Conservation (phyloP, 768 basidiomycete genomes). For the Crepidotus variabilis region DNA sequence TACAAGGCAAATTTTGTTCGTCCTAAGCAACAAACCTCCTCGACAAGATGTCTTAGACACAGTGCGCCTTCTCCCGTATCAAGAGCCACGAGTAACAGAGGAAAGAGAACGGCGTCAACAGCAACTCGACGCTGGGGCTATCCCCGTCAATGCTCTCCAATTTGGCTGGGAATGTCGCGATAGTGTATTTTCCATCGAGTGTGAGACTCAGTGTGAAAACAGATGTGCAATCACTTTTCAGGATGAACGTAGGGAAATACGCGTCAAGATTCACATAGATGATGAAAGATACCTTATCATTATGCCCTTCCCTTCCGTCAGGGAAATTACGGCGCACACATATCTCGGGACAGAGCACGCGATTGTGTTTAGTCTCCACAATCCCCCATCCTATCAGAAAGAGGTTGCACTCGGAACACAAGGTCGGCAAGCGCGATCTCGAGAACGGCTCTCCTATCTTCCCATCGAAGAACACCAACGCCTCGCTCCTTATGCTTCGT, state of each 20-base stretch:
- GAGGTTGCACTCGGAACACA: too few species aligned
- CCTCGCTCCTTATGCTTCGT: constrained; percentile 50
- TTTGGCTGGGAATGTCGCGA: constrained; percentile 67
- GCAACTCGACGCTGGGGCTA: constrained; percentile 23
- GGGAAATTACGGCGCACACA: constrained; percentile 30
- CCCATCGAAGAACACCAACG: constrained; percentile 36
- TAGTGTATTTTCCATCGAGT: constrained; percentile 53
- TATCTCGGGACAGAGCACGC: constrained; percentile 27
- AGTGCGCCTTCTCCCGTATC: constrained; percentile 34
- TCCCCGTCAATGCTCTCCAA: constrained; percentile 39
- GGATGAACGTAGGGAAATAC: constrained; percentile 44
- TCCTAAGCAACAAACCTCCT: constrained; percentile 21
- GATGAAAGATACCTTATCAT: constrained; percentile 31
- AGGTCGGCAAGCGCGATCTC: neutral
- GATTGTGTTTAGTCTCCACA: constrained; percentile 40
- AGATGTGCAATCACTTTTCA: constrained; percentile 33
- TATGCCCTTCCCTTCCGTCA: constrained; percentile 42
- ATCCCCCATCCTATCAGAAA: constrained; percentile 24
- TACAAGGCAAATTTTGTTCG: constrained; percentile 23
- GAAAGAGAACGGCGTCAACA: constrained; percentile 27
- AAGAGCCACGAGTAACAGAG: constrained; percentile 33
- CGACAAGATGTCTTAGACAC: constrained; percentile 34
- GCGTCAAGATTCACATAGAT: constrained; percentile 26
- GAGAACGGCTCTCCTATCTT: constrained; percentile 34
- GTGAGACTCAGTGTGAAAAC: constrained; percentile 32